A percentile compares a stretch with the other conserved stretches of the same genome.
Conservation (phyloP, 176 grass and related monocot species). For the Puya raimondii region DNA sequence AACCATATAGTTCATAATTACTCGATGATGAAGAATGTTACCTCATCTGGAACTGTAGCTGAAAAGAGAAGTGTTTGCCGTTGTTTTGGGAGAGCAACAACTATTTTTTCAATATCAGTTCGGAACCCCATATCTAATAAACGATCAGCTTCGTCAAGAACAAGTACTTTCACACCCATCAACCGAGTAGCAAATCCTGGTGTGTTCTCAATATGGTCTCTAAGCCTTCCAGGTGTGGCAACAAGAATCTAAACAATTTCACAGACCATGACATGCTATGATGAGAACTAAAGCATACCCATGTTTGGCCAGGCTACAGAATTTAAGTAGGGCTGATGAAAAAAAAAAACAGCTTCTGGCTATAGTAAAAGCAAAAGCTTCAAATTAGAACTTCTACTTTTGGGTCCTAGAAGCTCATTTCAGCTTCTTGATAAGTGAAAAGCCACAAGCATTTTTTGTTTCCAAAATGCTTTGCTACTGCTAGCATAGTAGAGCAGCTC, state of each 20-base stretch:
- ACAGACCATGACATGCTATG: conserved; percentile 12
- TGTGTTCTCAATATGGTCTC: conserved; percentile 97
- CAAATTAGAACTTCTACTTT: no score
- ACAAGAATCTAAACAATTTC: conserved; percentile 59
- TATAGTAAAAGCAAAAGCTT: no score
- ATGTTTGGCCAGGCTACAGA: no score
- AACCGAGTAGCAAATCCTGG: conserved; percentile 80
- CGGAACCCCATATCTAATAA: conserved; percentile 98
- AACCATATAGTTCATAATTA: background rate
- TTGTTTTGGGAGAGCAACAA: conserved; percentile 74
- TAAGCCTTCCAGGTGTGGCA: conserved; percentile 86
- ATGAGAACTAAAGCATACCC: background rate
- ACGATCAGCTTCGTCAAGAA: conserved; percentile 97
- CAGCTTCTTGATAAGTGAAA: no score
- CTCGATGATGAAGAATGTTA: conserved; percentile 20
- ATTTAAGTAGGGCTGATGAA: no score
- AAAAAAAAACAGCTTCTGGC: no score
- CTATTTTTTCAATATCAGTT: conserved; percentile 87
- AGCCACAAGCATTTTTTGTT: no score
- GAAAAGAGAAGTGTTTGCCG: conserved; percentile 92
- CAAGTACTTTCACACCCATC: conserved; percentile 76
- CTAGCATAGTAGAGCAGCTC: no score
- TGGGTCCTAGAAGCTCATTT: no score
- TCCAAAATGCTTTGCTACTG: no score
- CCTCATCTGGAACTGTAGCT: conserved; percentile 90